Conservation (phyloP, 441 rosid genomes). For the Adansonia grandidieri region DNA sequence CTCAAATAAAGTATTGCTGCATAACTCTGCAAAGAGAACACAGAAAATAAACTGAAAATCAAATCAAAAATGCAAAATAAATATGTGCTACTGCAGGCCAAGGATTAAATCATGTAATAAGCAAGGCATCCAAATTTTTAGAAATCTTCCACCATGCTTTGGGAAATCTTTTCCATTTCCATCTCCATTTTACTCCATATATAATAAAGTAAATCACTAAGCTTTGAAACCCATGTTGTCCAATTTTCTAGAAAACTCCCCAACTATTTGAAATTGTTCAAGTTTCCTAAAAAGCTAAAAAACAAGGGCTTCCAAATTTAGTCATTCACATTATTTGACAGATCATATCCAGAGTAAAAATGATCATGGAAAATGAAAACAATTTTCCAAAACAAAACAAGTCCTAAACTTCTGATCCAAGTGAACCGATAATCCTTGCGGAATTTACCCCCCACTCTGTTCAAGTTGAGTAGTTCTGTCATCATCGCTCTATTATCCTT, state of each 20-base stretch:
- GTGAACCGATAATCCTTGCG: not conserved
- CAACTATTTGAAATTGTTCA: not conserved
- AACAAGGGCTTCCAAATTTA: not conserved
- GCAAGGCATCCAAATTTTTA: not conserved
- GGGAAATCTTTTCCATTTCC: not conserved
- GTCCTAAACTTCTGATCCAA: not conserved
- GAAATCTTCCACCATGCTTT: not conserved
- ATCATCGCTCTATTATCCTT: not conserved
- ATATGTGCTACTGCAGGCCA: not conserved
- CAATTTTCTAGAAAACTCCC: not conserved
- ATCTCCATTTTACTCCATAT: not conserved
- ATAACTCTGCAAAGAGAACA: constrained; percentile 64
- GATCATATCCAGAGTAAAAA: not conserved
- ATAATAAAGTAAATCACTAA: not conserved
- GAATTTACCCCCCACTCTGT: not conserved
- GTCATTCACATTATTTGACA: not conserved
- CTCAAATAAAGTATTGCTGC: constrained; percentile 87
- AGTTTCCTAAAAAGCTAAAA: not conserved
- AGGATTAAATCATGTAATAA: not conserved
- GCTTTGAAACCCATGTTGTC: not conserved
- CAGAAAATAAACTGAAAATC: not conserved
- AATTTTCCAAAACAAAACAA: not conserved
- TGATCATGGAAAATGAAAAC: not conserved
- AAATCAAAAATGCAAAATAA: not conserved
- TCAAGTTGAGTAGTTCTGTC: not conserved